Percentiles rank a stretch among this genome's conserved stretches.
Evolutionary conservation across 1,284 basidiomycete species (phyloP).

Genomic region (Kwoniella shivajii): DNA sequence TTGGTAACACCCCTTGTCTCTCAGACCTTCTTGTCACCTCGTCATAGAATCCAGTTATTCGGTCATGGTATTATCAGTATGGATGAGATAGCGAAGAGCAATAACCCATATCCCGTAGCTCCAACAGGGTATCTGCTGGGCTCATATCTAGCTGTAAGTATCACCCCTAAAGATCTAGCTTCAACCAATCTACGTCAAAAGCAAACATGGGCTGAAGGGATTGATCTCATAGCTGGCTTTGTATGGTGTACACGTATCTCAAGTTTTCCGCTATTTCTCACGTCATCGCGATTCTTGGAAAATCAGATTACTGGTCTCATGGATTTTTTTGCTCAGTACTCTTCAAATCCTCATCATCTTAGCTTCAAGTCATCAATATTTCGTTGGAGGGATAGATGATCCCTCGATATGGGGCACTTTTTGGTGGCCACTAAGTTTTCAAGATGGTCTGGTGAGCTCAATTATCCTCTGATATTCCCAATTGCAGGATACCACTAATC

Average conservation of each 20-base stretch:
- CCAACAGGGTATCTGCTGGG: conserved; percentile 42
- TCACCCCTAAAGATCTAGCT: neutral
- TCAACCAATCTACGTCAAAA: neutral
- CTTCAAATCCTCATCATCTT: conserved; percentile 39
- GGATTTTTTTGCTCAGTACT: conserved; percentile 31
- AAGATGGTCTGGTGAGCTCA: conserved; percentile 41
- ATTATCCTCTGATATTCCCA: neutral
- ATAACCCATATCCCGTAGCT: conserved; percentile 42
- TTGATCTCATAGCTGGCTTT: conserved; percentile 27
- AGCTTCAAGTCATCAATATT: conserved; percentile 31
- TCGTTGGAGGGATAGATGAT: conserved; percentile 28
- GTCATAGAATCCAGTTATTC: too few species aligned
- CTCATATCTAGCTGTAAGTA: conserved; percentile 35
- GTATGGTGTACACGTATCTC: conserved; percentile 35
- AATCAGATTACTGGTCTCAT: conserved; percentile 26
- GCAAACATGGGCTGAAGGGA: too few species aligned
- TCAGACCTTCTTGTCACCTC: neutral
- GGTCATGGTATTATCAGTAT: conserved; percentile 1
- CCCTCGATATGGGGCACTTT: conserved; percentile 39
- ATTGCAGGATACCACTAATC: too few species aligned
- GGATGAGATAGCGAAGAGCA: conserved; percentile 19
- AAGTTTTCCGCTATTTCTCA: conserved; percentile 33
- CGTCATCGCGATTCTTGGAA: conserved; percentile 24
- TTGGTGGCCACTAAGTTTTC: conserved; percentile 41
- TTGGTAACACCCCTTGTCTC: neutral